Base-by-base conservation (phyloP, 176 grass and related monocot species). In the Typha latifolia region DNA sequence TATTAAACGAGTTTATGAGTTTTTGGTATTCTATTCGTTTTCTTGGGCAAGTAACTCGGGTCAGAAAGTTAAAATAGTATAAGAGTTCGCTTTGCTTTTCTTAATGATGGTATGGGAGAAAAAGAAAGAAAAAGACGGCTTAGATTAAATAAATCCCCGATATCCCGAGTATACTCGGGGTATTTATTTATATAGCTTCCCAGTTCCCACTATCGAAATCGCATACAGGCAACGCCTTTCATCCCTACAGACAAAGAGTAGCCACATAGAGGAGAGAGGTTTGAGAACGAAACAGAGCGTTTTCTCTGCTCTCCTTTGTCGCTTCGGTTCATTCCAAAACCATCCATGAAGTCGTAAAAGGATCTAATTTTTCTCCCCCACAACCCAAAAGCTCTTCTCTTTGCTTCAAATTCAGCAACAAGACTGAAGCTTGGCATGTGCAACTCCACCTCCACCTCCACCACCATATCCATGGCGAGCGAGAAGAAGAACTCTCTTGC, bases 361-460 rank as follows among this genome's bases (percentile, higher is more conserved):
- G 52, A 5, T 2, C 52, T 7, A 57, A 2, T 7, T 18, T 57
- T 10, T 8, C 19, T 13, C n/a, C 14, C 53, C 53, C 14, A 19
- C 51, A 20, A n/a, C 18, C 1, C 9, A 59, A 59, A 57, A 59
- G 53, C 16, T 11, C 20, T 21, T 11, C 5, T 11, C 53, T 59
- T 21, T 59, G 18, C 18, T 59, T 19, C 14, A 18, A 59, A 59
- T 59, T 2, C 16, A 2, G 18, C 53, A 11, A 16, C 20, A 20
- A 5, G 16, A 21, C 2, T 22, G 16, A 6, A 43, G 49, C 24
- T 66, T 72, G 69, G 51, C 50, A 64, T 66, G 49, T 63, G 84
- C 47, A 23, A 68, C 70, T 55, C 32, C 14, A 67, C 34, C 32
- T 49, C 74, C 14, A 67, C 34, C 48, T 49, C 74, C 75, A 70